Evolutionary conservation across 371 early-diverging fungal genomes (phyloP).

Genomic region (Polyrhizophydium stewartii): DNA sequence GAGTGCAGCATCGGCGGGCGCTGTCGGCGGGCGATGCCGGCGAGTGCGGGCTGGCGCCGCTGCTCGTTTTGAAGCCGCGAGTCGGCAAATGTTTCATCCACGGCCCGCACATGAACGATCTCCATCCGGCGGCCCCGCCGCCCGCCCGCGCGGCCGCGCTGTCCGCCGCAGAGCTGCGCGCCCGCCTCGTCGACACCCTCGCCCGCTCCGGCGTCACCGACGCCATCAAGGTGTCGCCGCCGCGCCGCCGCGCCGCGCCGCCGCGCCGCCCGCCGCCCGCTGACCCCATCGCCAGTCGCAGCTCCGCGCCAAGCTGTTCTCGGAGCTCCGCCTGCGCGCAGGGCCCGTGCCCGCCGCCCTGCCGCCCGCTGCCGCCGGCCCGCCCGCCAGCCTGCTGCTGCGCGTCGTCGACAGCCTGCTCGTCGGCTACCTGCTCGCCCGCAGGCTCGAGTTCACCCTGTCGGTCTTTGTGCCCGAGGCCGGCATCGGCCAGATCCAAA

Average conservation of each 20-base stretch:
- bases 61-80: too few species aligned
- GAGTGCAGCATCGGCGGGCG: too few species aligned
- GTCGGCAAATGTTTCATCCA: too few species aligned
- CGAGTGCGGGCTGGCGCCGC: too few species aligned
- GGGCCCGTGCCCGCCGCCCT: neutral
- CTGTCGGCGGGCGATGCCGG: too few species aligned
- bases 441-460: conserved; percentile 40
- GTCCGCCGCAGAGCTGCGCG: neutral
- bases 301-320: conserved; percentile 30
- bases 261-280: too few species aligned
- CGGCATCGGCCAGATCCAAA: conserved; percentile 18
- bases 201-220: neutral
- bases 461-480: conserved; percentile 46
- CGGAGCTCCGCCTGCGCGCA: conserved; percentile 22
- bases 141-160: neutral
- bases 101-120: too few species aligned
- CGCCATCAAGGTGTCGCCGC: neutral
- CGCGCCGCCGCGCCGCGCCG: too few species aligned
- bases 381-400: conserved; percentile 5
- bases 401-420: conserved; percentile 37
- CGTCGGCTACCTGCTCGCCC: conserved; percentile 30
- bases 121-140: too few species aligned
- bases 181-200: neutral
- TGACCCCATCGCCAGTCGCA: conserved; percentile 29
- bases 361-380: neutral